Evolutionary conservation across 371 early-diverging fungal species (phyloP).

Genomic region (Rhizomucor miehei): DNA sequence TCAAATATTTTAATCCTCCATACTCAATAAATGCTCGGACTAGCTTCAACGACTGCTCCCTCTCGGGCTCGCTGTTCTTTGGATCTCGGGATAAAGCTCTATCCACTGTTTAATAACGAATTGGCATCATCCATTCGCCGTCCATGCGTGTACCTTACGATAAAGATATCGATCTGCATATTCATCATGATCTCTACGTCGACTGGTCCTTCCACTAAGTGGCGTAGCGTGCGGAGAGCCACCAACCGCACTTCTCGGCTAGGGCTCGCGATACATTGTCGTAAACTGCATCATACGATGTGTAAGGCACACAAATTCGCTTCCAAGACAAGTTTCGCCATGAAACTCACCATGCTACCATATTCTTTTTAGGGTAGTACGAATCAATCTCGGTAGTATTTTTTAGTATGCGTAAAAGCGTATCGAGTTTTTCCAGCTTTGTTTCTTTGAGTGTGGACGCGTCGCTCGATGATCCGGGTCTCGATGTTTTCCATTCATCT

Average conservation of each 20-base stretch:
- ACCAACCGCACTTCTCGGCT: slow-evolving; percentile 50
- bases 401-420: slow-evolving; percentile 38
- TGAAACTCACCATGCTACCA: slow-evolving; percentile 29
- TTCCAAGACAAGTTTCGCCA: not conserved
- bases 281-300: slow-evolving; percentile 29
- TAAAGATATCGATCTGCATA: slow-evolving; percentile 62
- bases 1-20: slow-evolving; percentile 57
- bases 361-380: slow-evolving; percentile 30
- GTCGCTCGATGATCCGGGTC: slow-evolving; percentile 8
- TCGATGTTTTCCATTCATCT: slow-evolving; percentile 37
- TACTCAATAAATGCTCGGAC: slow-evolving; percentile 68
- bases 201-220: slow-evolving; percentile 44
- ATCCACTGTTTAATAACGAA: not conserved
- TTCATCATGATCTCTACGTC: slow-evolving; percentile 46
- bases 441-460: slow-evolving; percentile 26
- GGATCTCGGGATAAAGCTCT: slow-evolving; percentile 65
- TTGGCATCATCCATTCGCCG: not conserved
- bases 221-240: slow-evolving; percentile 54
- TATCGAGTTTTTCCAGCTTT: slow-evolving; percentile 35
- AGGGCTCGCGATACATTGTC: slow-evolving; percentile 54
- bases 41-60: slow-evolving; percentile 75
- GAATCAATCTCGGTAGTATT: slow-evolving; percentile 39
- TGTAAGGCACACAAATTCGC: not conserved
- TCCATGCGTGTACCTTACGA: slow-evolving; percentile 54
- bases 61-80: slow-evolving; percentile 64